Base-by-base conservation (phyloP, 371 early-diverging fungal species). In the Neoconidiobolus thromboides region DNA sequence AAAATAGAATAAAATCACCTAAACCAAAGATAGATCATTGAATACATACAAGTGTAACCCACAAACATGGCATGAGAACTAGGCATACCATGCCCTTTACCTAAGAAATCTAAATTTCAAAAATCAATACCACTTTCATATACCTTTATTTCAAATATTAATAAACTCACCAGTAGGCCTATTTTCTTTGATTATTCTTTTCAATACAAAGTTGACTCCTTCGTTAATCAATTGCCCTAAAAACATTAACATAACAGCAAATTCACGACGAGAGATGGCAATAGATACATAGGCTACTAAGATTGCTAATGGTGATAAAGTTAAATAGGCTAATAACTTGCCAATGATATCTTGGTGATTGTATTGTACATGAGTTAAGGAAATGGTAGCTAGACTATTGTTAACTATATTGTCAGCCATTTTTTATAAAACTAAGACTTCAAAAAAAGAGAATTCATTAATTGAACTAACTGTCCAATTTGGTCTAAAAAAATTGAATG, bases 81-180 rank as follows among this genome's bases (percentile, higher is more conserved):
- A 0, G 95, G 95, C 93, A 93, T 93, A 12, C 94, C 95, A 68
- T 92, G 92, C 0, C 93, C 93, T 44, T 76, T 76, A 1, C 91
- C 91, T 7, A 91, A 72, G 60, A 81, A 81, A 51, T 67, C 83
- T 83, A 65, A 26, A 26, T 26, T 26, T 26, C 26, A 26, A 26
- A 26, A 26, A 26, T 26, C 26, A 26, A 26, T 26, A 26, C 26
- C 26, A 26, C 26, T 26, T 26, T 26, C 26, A 26, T 26, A 26
- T 26, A 26, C 26, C 26, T 26, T 26, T 26, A 26, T 26, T 26
- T 26, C 26, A 26, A 26, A 26, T 40, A 2, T 36, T 26, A 7
- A 10, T 12, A n/a, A 40, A 61, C 62, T 62, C 75, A 86, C 89
- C 67, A 60, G 79, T 72, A 0, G 93, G 94, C 61, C 95, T 75